Evolutionary conservation across 2,329 filamentous ascomycete genomes (phyloP).

Genomic region (Penicillium sp.): DNA sequence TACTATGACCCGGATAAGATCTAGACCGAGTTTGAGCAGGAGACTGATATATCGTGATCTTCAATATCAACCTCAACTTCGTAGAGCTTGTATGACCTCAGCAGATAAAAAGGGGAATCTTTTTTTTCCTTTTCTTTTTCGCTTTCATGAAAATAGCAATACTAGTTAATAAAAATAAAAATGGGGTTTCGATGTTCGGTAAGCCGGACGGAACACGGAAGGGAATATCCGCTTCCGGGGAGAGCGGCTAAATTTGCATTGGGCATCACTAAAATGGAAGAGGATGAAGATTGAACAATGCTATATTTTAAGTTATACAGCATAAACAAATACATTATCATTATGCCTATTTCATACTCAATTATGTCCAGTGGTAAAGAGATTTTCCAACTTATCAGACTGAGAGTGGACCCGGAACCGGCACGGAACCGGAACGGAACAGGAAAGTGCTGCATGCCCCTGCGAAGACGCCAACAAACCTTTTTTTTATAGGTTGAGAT

Average conservation of each 20-base stretch:
- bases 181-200: too few species aligned
- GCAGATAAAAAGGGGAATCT: too few species aligned
- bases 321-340: neutral
- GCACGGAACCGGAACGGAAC: conserved; percentile 1
- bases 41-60: too few species aligned
- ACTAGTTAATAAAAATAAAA: too few species aligned
- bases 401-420: neutral
- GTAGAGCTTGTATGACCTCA: too few species aligned
- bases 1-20: too few species aligned
- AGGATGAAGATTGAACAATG: too few species aligned
- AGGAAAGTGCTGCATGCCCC: neutral
- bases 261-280: neutral
- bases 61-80: too few species aligned
- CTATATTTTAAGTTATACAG: neutral
- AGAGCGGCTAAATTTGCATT: neutral
- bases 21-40: too few species aligned
- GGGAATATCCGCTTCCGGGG: neutral
- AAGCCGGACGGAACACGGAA: neutral
- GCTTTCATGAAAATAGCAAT: too few species aligned
- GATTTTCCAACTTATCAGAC: neutral
- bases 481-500: neutral
- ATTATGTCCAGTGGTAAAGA: neutral
- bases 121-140: too few species aligned
- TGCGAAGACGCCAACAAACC: neutral
- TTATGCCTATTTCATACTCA: neutral